Conservation (phyloP, 345 rosid genomes). For the Zanthoxylum bungeanum region DNA sequence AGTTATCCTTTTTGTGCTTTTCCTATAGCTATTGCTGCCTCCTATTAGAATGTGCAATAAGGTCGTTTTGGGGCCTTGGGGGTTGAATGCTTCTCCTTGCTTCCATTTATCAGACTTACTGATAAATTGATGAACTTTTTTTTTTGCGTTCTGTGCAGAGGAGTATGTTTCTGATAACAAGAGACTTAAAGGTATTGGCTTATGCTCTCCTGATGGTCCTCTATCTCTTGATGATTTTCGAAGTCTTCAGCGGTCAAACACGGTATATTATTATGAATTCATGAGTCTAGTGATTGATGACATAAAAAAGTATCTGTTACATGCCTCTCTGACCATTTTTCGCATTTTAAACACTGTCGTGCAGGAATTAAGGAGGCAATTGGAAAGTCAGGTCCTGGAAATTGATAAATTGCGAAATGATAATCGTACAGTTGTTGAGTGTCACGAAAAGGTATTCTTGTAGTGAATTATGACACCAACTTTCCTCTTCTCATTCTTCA, state of each 20-base stretch:
- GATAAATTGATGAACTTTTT: slow-evolving; percentile 6
- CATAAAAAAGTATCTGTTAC: not conserved
- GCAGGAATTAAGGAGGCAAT: slow-evolving; percentile 89
- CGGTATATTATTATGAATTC: slow-evolving; percentile 36
- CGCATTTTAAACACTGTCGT: slow-evolving; percentile 7
- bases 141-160: slow-evolving; percentile 39
- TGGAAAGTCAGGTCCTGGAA: slow-evolving; percentile 74
- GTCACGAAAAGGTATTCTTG: slow-evolving; percentile 58
- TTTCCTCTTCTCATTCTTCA: not conserved
- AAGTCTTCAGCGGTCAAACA: slow-evolving; percentile 90
- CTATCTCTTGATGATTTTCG: slow-evolving; percentile 93
- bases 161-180: slow-evolving; percentile 59
- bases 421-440: slow-evolving; percentile 54
- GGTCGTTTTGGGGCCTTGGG: not conserved
- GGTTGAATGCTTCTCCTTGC: slow-evolving; percentile 2
- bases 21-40: not conserved
- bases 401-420: slow-evolving; percentile 67
- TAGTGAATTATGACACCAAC: slow-evolving; percentile 3
- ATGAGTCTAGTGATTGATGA: slow-evolving; percentile 13
- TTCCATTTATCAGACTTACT: not conserved
- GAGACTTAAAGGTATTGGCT: slow-evolving; percentile 82
- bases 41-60: not conserved
- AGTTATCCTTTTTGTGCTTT: too few species aligned
- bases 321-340: not conserved
- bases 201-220: slow-evolving; percentile 96